A percentile compares a stretch with the other conserved stretches of the same genome.
Evolutionary conservation across 106 monocot genomes (phyloP).

Genomic region (Apostasia ramifera): DNA sequence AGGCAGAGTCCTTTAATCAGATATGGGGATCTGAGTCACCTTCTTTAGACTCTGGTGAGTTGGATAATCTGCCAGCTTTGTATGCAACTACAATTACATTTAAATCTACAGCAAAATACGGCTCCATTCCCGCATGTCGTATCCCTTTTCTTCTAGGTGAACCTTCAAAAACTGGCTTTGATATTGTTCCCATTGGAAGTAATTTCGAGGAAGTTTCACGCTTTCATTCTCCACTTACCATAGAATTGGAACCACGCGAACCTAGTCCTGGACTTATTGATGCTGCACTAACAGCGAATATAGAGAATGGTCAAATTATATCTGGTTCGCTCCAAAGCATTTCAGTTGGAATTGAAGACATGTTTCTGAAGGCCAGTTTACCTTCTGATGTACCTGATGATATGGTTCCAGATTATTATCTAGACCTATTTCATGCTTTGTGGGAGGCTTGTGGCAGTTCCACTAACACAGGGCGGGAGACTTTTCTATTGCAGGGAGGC

Average conservation of each 20-base stretch:
- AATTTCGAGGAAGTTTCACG: slow-evolving; percentile 16
- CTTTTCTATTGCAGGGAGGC: slow-evolving; percentile 62
- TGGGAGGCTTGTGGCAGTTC: slow-evolving; percentile 90
- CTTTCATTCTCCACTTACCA: slow-evolving; percentile 29
- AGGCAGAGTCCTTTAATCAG: slow-evolving; percentile 48
- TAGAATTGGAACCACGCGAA: slow-evolving; percentile 83
- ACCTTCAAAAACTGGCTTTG: slow-evolving; percentile 33
- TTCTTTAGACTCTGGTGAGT: slow-evolving; percentile 20
- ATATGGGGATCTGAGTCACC: slow-evolving; percentile 35
- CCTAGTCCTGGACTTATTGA: slow-evolving; percentile 76
- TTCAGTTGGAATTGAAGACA: slow-evolving; percentile 82
- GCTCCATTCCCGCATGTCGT: slow-evolving; percentile 58
- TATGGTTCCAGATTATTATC: slow-evolving; percentile 26
- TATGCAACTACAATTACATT: slow-evolving; percentile 70
- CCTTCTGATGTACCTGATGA: slow-evolving; percentile 46
- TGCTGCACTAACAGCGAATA: slow-evolving; percentile 60
- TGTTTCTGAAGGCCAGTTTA: slow-evolving; percentile 64
- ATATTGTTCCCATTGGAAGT: slow-evolving; percentile 35
- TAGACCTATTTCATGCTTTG: slow-evolving; percentile 75
- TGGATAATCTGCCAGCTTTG: slow-evolving; percentile 55
- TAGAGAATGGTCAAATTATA: slow-evolving; percentile 64
- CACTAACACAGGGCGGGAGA: slow-evolving; percentile 56
- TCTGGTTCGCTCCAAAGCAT: slow-evolving; percentile 60
- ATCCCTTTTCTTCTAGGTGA: slow-evolving; percentile 81
- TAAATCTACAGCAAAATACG: slow-evolving; percentile 64